Conservation (phyloP, 768 basidiomycete genomes). For the Glaciozyma martinii region DNA sequence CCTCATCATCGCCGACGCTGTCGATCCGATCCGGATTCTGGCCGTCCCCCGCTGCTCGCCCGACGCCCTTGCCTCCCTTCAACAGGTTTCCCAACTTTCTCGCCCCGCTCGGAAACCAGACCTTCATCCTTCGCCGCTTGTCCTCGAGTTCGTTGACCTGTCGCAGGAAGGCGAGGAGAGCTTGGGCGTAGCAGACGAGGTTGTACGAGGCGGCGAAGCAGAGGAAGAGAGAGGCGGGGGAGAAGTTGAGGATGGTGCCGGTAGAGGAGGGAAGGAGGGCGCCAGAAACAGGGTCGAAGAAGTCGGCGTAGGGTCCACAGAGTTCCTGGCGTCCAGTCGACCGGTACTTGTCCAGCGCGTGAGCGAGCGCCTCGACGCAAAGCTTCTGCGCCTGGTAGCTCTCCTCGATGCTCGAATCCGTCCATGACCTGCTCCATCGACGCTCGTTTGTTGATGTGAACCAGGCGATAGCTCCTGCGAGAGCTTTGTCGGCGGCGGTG, state of each 20-base stretch:
- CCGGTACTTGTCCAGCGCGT: conserved; percentile 30
- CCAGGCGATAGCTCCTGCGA: conserved; percentile 37
- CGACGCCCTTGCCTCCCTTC: background rate
- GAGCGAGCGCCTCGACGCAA: conserved; percentile 25
- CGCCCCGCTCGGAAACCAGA: conserved; percentile 51
- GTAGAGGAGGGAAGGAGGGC: conserved; percentile 17
- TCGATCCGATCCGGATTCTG: conserved; percentile 13
- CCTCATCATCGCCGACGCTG: background rate
- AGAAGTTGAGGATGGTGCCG: conserved; percentile 28
- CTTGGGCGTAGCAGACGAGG: conserved; percentile 42
- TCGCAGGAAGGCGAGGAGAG: conserved; percentile 42
- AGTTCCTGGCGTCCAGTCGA: conserved; percentile 40
- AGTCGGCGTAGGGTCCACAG: conserved; percentile 44
- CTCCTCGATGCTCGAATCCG: background rate
- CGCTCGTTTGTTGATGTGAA: conserved; percentile 29
- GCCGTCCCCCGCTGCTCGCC: background rate
- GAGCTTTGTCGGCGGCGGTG: conserved; percentile 19
- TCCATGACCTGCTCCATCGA: conserved; percentile 5
- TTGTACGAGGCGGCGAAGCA: conserved; percentile 49
- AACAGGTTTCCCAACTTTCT: conserved; percentile 38
- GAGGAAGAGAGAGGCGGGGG: conserved; percentile 44
- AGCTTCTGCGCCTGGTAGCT: background rate
- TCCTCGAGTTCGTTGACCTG: conserved; percentile 41
- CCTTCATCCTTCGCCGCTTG: conserved; percentile 42
- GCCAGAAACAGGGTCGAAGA: conserved; percentile 39